These are phyloP conservation scores for Auricularia cornea DNA, from an alignment of 768 basidiomycete species.

Conservation along the genomic window DNA sequence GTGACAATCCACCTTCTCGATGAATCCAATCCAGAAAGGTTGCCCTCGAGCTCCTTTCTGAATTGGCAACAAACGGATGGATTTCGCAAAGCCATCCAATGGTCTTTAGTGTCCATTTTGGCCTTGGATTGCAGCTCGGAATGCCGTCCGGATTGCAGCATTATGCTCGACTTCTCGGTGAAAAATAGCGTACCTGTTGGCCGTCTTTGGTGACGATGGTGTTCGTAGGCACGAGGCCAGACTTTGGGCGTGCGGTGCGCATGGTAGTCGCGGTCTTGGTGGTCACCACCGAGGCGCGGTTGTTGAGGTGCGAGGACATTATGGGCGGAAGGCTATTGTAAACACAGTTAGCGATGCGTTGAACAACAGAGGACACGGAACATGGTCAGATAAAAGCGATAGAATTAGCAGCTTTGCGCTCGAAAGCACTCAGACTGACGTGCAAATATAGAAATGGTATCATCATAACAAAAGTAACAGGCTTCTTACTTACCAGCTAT, in stretches of 20 bases:
- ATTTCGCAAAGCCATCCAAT: no score
- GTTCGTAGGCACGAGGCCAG: constrained; percentile 68
- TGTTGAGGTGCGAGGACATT: constrained; percentile 1
- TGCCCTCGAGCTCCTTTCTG: no score
- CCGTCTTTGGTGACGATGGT: constrained; percentile 73
- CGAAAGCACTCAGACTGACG: constrained; percentile 1
- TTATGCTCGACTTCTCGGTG: no score
- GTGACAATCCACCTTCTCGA: no score
- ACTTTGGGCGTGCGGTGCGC: constrained; percentile 5
- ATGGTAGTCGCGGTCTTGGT: constrained; percentile 6
- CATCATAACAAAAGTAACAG: background rate
- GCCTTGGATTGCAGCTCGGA: no score
- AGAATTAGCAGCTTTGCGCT: background rate
- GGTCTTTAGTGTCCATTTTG: no score
- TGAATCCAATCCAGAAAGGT: no score
- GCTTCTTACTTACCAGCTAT: background rate
- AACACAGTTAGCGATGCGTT: background rate
- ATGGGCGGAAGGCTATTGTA: background rate
- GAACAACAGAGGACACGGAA: background rate
- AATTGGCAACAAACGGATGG: no score
- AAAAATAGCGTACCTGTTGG: constrained; percentile 8
- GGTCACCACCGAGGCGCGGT: constrained; percentile 2
- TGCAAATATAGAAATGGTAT: background rate
- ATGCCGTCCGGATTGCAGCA: no score
- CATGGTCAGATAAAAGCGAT: background rate